These are phyloP conservation scores for Lactarius pseudohatsudake DNA, from an alignment of 768 basidiomycete species.

Conservation along the genomic window DNA sequence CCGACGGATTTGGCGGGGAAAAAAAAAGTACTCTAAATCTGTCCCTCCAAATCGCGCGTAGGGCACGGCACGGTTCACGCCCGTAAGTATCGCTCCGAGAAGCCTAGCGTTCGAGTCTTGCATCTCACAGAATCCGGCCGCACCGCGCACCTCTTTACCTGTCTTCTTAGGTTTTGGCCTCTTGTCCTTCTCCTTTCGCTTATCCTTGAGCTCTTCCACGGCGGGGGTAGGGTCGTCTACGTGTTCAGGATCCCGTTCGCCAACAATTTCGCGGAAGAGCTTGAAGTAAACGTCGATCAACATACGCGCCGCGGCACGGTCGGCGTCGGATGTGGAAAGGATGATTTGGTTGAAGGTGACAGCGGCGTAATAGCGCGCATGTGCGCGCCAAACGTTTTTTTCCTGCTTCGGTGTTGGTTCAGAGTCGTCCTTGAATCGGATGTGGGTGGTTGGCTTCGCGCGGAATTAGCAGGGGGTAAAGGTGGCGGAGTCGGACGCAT, in stretches of 20 bases:
- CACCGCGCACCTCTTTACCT: constrained; percentile 49
- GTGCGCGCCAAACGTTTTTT: constrained; percentile 54
- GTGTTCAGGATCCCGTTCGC: constrained; percentile 52
- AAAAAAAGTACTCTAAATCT: constrained; percentile 52
- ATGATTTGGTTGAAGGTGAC: constrained; percentile 96
- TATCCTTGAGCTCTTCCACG: constrained; percentile 39
- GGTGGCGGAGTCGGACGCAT: constrained; percentile 57
- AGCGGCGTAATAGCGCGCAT: constrained; percentile 87
- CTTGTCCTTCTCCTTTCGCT: constrained; percentile 33
- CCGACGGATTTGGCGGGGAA: not conserved
- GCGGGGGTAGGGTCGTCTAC: constrained; percentile 39
- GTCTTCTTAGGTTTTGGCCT: constrained; percentile 35
- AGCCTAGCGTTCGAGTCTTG: constrained; percentile 80
- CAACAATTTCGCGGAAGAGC: constrained; percentile 86
- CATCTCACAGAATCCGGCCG: constrained; percentile 69
- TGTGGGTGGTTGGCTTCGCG: constrained; percentile 42
- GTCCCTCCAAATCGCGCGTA: constrained; percentile 81
- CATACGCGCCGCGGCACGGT: constrained; percentile 70
- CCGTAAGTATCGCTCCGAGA: constrained; percentile 87
- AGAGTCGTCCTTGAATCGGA: constrained; percentile 49
- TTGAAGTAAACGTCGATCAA: constrained; percentile 93
- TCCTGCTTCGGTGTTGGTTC: constrained; percentile 31
- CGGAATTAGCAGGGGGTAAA: constrained; percentile 28
- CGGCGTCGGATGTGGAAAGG: constrained; percentile 54
- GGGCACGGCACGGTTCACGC: constrained; percentile 92